Percentiles rank a stretch among this genome's conserved stretches.
phyloP scores from a whole-genome alignment of 2,329 filamentous ascomycete genomes.

The Arthrobotrys sphaeroides region DNA sequence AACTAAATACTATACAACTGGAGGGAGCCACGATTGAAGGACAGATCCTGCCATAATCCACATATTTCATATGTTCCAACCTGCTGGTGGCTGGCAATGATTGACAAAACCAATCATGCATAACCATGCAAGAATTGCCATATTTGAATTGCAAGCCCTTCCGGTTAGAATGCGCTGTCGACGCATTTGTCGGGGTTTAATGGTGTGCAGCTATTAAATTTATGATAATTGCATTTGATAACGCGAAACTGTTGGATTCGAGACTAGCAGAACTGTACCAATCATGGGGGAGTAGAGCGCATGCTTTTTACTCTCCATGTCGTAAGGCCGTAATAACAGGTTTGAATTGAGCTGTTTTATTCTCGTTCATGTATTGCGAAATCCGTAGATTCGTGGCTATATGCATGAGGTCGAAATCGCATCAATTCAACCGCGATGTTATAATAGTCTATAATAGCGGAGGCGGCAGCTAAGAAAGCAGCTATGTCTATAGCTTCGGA shows the following conservation, averaged over 20 bases:
- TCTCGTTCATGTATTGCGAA: too few relatives aligned
- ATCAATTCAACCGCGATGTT: background rate
- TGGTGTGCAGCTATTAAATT: background rate
- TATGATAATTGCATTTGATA: background rate
- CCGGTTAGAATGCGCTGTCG: constrained; percentile 6
- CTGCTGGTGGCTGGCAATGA: background rate
- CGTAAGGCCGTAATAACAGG: background rate
- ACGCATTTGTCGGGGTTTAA: background rate
- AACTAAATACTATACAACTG: too few relatives aligned
- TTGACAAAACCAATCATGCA: background rate
- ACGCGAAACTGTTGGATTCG: too few relatives aligned
- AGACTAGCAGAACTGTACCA: too few relatives aligned
- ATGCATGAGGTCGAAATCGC: background rate
- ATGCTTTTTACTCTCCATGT: background rate
- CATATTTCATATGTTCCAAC: background rate
- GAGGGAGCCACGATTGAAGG: too few relatives aligned
- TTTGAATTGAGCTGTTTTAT: background rate
- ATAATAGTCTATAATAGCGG: background rate
- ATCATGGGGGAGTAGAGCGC: background rate
- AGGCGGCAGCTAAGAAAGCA: background rate
- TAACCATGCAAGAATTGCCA: background rate
- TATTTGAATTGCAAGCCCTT: background rate
- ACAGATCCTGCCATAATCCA: background rate
- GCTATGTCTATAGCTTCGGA: background rate
- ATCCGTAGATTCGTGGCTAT: too few relatives aligned